phyloP scores from a whole-genome alignment of 208 protist species.

The Leptomonas seymouri region DNA sequence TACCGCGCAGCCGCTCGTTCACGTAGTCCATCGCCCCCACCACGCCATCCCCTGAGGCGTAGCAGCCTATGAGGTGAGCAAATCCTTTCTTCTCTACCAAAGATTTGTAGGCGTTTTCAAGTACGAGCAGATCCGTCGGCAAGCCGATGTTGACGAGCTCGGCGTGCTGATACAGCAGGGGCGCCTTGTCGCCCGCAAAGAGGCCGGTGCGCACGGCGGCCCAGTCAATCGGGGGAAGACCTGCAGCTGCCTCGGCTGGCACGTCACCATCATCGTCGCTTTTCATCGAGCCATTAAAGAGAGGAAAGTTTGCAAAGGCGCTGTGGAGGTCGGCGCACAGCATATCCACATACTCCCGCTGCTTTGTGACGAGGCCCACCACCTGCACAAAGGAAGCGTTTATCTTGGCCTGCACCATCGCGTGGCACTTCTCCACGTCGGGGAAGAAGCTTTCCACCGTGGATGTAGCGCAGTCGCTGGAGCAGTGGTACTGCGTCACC shows the following conservation, averaged over 20 bases:
- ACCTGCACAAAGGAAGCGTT: slow-evolving; percentile 43
- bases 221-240: slow-evolving; percentile 20
- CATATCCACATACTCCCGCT: slow-evolving; percentile 39
- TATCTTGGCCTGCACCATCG: slow-evolving; percentile 39
- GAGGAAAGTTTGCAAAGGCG: slow-evolving; percentile 31
- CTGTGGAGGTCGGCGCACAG: slow-evolving; percentile 17
- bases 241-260: background rate
- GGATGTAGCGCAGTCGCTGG: slow-evolving; percentile 27
- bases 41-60: slow-evolving; percentile 55
- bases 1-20: slow-evolving; percentile 42
- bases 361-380: slow-evolving; percentile 47
- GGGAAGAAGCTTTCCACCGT: slow-evolving; percentile 40
- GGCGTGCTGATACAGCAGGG: slow-evolving; percentile 21
- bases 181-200: slow-evolving; percentile 18
- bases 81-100: slow-evolving; percentile 55
- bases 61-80: slow-evolving; percentile 62
- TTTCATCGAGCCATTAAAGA: slow-evolving; percentile 32
- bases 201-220: slow-evolving; percentile 19
- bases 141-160: slow-evolving; percentile 17
- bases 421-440: slow-evolving; percentile 13
- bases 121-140: slow-evolving; percentile 7
- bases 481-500: slow-evolving; percentile 31
- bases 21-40: slow-evolving; percentile 75
- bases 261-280: background rate
- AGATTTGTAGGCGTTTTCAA: slow-evolving; percentile 57